phyloP scores from a whole-genome alignment of 768 basidiomycete genomes.

The Boletus edulis region DNA sequence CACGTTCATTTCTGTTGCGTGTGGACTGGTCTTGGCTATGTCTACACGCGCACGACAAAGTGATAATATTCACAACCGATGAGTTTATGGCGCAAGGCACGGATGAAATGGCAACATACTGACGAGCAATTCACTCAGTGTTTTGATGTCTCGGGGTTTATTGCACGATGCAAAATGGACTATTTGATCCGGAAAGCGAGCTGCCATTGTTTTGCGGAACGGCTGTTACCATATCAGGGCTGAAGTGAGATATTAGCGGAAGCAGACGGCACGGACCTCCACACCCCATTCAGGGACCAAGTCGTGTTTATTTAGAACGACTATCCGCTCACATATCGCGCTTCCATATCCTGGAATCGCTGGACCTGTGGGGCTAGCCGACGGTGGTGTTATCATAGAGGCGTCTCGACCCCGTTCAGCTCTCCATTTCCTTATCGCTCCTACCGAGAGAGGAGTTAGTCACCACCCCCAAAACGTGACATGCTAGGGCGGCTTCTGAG shows the following conservation, averaged over 20 bases:
- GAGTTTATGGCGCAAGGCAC: background rate
- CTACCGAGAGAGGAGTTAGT: conserved; percentile 37
- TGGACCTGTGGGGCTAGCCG: conserved; percentile 16
- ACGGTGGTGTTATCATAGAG: conserved; percentile 38
- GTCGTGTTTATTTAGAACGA: conserved; percentile 93
- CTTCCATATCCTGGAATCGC: conserved; percentile 24
- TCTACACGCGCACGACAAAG: conserved; percentile 38
- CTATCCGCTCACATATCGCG: conserved; percentile 71
- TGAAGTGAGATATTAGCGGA: conserved; percentile 1
- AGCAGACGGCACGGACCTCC: conserved; percentile 48
- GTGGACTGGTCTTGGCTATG: conserved; percentile 65
- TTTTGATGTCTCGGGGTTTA: conserved; percentile 59
- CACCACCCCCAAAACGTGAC: conserved; percentile 11
- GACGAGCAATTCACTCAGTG: conserved; percentile 65
- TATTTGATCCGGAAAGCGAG: conserved; percentile 67
- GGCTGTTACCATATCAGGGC: conserved; percentile 45
- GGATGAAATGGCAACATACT: conserved; percentile 48
- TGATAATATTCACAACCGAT: background rate
- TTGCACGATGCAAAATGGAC: conserved; percentile 74
- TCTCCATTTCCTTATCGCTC: conserved; percentile 66
- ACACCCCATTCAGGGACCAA: conserved; percentile 87
- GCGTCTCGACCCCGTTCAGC: conserved; percentile 61
- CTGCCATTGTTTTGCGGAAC: conserved; percentile 68
- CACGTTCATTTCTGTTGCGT: conserved; percentile 78
- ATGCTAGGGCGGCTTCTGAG: conserved; percentile 2